These are phyloP conservation scores for Pachysandra terminalis DNA, from an alignment of 164 flowering plant genomes.

Conservation along the genomic window DNA sequence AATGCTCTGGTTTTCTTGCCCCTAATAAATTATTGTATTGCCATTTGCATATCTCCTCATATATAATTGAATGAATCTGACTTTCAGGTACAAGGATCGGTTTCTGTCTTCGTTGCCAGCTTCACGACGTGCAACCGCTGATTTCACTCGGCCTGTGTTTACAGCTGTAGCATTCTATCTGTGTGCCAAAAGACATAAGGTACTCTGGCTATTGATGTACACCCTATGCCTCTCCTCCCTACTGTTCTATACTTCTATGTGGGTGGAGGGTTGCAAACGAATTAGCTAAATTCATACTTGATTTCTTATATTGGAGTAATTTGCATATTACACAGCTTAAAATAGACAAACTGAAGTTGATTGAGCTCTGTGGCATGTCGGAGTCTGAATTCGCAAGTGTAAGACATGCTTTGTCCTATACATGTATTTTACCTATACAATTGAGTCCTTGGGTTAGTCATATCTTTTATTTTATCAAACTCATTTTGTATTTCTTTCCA, in stretches of 20 bases:
- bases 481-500: background rate
- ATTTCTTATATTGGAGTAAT: background rate
- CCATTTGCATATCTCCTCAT: background rate
- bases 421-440: no score
- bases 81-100: conserved; percentile 73
- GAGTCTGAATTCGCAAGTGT: conserved; percentile 84
- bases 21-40: background rate
- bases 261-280: background rate
- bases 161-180: conserved; percentile 90
- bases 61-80: background rate
- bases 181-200: conserved; percentile 90
- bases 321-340: conserved; percentile 65
- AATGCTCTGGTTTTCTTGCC: background rate
- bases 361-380: conserved; percentile 86
- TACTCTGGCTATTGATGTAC: conserved; percentile 12
- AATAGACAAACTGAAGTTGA: conserved; percentile 80
- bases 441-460: no score
- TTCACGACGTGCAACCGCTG: conserved; percentile 70
- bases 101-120: conserved; percentile 75
- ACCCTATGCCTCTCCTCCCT: background rate
- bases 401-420: conserved; percentile 25
- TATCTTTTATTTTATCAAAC: background rate
- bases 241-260: background rate
- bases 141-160: conserved; percentile 82
- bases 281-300: no score